These are phyloP conservation scores for Macrophomina phaseolina DNA, from an alignment of 2,329 filamentous ascomycete genomes.

Conservation along the genomic window DNA sequence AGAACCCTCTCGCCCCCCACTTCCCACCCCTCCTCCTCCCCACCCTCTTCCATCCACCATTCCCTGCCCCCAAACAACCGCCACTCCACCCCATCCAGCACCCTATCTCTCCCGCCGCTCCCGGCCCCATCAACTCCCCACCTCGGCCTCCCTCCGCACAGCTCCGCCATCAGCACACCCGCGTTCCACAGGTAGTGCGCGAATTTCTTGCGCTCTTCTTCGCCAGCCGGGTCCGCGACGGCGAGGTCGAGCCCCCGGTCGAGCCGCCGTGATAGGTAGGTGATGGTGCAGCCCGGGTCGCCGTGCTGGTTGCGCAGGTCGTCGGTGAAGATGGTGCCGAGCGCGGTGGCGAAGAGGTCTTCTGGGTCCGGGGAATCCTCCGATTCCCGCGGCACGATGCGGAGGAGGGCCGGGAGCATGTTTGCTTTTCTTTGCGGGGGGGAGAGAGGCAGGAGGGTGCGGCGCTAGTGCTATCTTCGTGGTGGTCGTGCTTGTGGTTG, in stretches of 20 bases:
- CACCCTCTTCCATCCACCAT: slow-evolving; percentile 42
- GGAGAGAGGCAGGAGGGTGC: neutral
- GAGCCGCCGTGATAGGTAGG: slow-evolving; percentile 53
- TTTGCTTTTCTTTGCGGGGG: neutral
- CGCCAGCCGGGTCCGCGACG: slow-evolving; percentile 54
- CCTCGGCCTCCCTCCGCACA: slow-evolving; percentile 42
- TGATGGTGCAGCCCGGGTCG: slow-evolving; percentile 60
- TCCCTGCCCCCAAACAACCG: slow-evolving; percentile 24
- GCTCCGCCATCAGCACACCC: slow-evolving; percentile 52
- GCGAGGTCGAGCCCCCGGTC: slow-evolving; percentile 44
- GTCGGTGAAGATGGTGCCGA: slow-evolving; percentile 71
- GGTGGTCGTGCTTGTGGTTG: too few species aligned
- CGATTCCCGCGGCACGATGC: slow-evolving; percentile 35
- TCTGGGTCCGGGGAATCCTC: slow-evolving; percentile 53
- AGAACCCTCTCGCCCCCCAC: slow-evolving; percentile 61
- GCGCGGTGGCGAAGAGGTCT: slow-evolving; percentile 64
- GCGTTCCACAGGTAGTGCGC: slow-evolving; percentile 79
- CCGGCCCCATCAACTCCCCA: slow-evolving; percentile 28
- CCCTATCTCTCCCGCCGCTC: slow-evolving; percentile 32
- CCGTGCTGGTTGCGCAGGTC: slow-evolving; percentile 71
- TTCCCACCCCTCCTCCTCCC: slow-evolving; percentile 47
- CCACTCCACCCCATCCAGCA: slow-evolving; percentile 20
- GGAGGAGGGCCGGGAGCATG: slow-evolving; percentile 38
- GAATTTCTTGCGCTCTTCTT: slow-evolving; percentile 66
- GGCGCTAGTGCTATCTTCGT: too few species aligned